Conservation (phyloP, 345 rosid genomes). For the Sonneratia alba region DNA sequence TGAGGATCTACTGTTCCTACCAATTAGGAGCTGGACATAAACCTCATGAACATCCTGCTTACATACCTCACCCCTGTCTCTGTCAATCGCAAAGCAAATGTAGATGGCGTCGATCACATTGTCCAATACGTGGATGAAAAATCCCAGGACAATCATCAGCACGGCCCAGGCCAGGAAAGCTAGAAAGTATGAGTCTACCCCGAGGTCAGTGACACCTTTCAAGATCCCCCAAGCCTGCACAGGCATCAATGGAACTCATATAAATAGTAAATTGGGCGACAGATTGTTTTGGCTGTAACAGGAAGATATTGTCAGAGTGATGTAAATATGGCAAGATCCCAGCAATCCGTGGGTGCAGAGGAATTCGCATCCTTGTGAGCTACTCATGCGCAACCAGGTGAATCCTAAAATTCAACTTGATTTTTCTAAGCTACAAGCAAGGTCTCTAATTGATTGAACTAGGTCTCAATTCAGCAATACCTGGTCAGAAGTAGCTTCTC, state of each 20-base stretch:
- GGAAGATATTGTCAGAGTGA: too few relatives aligned
- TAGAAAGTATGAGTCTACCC: constrained; percentile 44
- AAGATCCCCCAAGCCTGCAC: constrained; percentile 62
- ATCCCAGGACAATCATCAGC: constrained; percentile 44
- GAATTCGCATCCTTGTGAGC: too few relatives aligned
- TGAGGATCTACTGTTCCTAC: constrained; percentile 43
- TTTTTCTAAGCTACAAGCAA: too few relatives aligned
- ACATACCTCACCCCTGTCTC: constrained; percentile 75
- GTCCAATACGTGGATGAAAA: constrained; percentile 70
- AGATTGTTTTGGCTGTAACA: neutral
- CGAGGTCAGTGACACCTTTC: constrained; percentile 50
- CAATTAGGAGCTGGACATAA: constrained; percentile 61
- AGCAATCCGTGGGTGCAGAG: too few relatives aligned
- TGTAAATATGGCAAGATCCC: neutral
- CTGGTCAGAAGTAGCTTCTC: too few relatives aligned
- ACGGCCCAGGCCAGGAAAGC: constrained; percentile 57
- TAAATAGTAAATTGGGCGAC: neutral
- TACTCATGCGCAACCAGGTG: too few relatives aligned
- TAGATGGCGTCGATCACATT: constrained; percentile 77
- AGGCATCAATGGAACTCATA: neutral
- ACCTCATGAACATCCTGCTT: constrained; percentile 85
- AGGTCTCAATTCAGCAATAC: too few relatives aligned
- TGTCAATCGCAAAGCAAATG: constrained; percentile 70
- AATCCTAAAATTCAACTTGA: too few relatives aligned
- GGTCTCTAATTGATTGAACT: too few relatives aligned